phyloP scores from a whole-genome alignment of 163 green algal species.

The Volvox carteri region DNA sequence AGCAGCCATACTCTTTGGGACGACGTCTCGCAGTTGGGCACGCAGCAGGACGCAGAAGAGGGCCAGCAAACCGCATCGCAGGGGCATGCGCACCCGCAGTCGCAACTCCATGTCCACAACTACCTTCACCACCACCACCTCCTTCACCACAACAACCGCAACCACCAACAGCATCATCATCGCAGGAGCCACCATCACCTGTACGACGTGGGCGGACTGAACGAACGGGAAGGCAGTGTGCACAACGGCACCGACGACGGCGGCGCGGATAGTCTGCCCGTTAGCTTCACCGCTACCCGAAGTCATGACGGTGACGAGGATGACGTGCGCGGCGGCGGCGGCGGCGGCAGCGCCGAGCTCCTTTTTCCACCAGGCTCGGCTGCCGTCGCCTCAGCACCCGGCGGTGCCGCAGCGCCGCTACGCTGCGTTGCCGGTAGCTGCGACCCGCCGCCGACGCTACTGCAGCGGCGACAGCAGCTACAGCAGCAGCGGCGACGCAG shows the following conservation, averaged over 20 bases:
- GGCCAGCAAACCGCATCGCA: not conserved
- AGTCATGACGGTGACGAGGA: not conserved
- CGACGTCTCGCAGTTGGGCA: not conserved
- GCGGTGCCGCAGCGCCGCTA: not conserved
- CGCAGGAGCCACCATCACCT: not conserved
- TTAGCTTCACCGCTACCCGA: not conserved
- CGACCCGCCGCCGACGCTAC: not conserved
- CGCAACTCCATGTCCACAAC: not conserved
- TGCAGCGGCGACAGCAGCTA: not conserved
- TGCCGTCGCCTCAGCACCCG: not conserved
- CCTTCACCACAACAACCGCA: not conserved
- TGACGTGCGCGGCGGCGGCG: not conserved
- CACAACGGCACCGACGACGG: slow-evolving; percentile 10
- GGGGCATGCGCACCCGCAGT: not conserved
- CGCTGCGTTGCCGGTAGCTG: not conserved
- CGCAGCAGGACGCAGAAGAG: not conserved
- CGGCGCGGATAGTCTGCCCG: not conserved
- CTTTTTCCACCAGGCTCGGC: not conserved
- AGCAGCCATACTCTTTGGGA: not conserved
- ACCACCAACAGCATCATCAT: slow-evolving; percentile 11
- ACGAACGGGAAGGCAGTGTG: slow-evolving; percentile 35
- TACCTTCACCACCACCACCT: not conserved
- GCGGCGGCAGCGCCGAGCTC: not conserved
- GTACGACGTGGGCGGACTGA: not conserved
- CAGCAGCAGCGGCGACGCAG: slow-evolving; percentile 31